These are phyloP conservation scores for Dorcoceras hygrometricum DNA, from an alignment of 257 asterid species.

Conservation along the genomic window DNA sequence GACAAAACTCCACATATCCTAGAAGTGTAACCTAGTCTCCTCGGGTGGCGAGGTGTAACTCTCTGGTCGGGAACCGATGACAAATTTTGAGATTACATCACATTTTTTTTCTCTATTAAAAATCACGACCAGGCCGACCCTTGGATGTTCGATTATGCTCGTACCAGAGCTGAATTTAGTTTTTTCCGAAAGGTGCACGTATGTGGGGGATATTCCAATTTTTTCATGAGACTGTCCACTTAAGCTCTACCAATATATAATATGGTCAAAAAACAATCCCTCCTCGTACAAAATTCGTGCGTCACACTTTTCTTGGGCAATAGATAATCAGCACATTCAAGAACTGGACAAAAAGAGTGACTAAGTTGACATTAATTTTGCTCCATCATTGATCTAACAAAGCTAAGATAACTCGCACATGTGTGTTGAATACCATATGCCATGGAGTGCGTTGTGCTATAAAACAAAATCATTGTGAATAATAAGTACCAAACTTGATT, in stretches of 20 bases:
- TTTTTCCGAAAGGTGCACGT: background rate
- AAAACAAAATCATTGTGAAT: too few relatives aligned
- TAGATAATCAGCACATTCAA: background rate
- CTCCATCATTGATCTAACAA: background rate
- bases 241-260: background rate
- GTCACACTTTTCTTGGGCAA: background rate
- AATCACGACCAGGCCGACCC: background rate
- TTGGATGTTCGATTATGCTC: background rate
- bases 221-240: background rate
- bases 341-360: constrained; percentile 1
- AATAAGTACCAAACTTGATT: background rate
- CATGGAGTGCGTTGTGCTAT: background rate
- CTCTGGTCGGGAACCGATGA: too few relatives aligned
- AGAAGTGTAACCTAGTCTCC: too few relatives aligned
- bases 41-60: too few relatives aligned
- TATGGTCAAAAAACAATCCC: background rate
- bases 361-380: background rate
- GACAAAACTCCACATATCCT: too few relatives aligned
- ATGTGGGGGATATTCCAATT: background rate
- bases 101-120: background rate
- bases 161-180: background rate
- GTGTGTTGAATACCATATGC: background rate
- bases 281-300: background rate
- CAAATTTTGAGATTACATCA: too few relatives aligned
- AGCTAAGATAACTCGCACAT: background rate